Percentiles rank a stretch among this genome's conserved stretches.
phyloP scores from a whole-genome alignment of 306 rosid species.

The Ormosia emarginata region DNA sequence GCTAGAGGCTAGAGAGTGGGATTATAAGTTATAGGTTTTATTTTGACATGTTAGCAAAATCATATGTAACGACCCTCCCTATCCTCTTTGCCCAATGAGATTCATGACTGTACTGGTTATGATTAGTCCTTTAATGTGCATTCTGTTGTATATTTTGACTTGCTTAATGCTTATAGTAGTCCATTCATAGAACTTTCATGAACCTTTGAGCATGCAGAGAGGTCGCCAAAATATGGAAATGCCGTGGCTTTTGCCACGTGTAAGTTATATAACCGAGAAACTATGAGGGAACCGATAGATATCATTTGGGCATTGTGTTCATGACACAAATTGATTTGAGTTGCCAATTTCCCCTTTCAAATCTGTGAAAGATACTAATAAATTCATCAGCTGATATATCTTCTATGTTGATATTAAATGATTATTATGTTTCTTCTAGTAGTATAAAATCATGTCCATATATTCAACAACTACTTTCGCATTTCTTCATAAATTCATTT shows the following conservation, averaged over 20 bases:
- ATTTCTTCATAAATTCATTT: neutral
- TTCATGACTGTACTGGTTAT: neutral
- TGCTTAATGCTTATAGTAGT: neutral
- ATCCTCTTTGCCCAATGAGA: neutral
- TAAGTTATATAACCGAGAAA: neutral
- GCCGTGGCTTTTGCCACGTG: neutral
- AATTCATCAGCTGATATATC: neutral
- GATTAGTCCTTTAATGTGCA: neutral
- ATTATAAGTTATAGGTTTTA: neutral
- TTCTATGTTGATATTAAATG: neutral
- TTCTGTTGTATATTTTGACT: neutral
- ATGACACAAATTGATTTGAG: neutral
- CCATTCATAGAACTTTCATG: neutral
- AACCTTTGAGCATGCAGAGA: neutral
- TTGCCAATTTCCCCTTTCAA: neutral
- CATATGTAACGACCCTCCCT: neutral
- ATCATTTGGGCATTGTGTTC: neutral
- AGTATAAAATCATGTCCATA: neutral
- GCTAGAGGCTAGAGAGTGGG: neutral
- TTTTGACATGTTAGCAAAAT: neutral
- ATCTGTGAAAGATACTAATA: neutral
- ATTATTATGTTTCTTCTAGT: neutral
- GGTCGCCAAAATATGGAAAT: neutral
- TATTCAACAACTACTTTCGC: neutral
- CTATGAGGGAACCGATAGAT: neutral